phyloP scores from a whole-genome alignment of 2,329 filamentous ascomycete species.

The Penicillium sclerotigenum region DNA sequence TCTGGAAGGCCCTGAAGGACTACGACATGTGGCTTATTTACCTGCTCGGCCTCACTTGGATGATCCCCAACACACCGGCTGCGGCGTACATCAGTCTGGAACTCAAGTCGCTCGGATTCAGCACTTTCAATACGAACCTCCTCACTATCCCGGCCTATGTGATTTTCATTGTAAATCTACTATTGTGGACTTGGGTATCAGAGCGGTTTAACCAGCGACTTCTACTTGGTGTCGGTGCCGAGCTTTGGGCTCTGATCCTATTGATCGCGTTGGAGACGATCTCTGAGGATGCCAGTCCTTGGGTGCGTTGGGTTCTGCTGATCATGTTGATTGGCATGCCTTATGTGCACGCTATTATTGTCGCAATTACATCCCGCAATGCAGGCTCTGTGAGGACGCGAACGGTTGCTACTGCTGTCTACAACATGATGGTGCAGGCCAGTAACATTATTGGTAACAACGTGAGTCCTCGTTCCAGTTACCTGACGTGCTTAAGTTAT shows the following conservation, averaged over 20 bases:
- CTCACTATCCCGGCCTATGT: constrained; percentile 59
- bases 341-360: constrained; percentile 57
- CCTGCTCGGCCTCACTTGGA: constrained; percentile 47
- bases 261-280: constrained; percentile 52
- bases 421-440: constrained; percentile 48
- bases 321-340: constrained; percentile 56
- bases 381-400: constrained; percentile 43
- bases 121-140: constrained; percentile 60
- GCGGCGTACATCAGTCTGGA: constrained; percentile 41
- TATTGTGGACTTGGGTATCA: constrained; percentile 53
- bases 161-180: constrained; percentile 57
- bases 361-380: constrained; percentile 45
- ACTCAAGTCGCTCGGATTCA: constrained; percentile 55
- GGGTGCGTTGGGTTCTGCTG: constrained; percentile 52
- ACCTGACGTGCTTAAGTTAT: neutral
- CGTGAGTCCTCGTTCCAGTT: constrained; percentile 23
- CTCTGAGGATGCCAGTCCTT: constrained; percentile 48
- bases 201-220: constrained; percentile 56
- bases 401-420: constrained; percentile 45
- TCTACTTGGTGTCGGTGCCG: constrained; percentile 52
- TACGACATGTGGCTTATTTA: constrained; percentile 60
- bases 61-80: constrained; percentile 39
- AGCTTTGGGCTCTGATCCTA: constrained; percentile 53
- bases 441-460: constrained; percentile 42
- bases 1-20: constrained; percentile 52